Base-by-base conservation (phyloP, 768 basidiomycete species). In the Agrocybe chaxingu region DNA sequence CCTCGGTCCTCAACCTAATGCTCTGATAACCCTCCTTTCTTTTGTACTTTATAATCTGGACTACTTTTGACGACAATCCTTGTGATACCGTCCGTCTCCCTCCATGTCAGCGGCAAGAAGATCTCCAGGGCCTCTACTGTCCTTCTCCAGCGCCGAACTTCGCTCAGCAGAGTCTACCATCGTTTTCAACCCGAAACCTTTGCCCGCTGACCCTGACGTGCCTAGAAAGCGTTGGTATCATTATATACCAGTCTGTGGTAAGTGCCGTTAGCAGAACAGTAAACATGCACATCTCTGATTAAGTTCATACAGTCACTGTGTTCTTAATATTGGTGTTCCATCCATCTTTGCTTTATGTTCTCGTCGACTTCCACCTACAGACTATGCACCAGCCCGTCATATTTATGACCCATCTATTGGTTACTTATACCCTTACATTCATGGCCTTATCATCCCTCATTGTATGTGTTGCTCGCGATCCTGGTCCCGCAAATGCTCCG, bases 361-460 rank as follows among this genome's bases (percentile, higher is more conserved):
- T 91, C 31, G 73, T 85, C 50, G 76, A 82, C 54, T 85, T 86
- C 60, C 80, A 91, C 62, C 73, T 87, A 31, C 70, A 73, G 42
- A 79, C 78, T 8, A 66, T 82, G 7, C 68, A 79, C 43, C 67
- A 73, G 34, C 72, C 79, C 3, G 40, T 67, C 11, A 60, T 68
- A 34, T 84, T 86, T 56, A 45, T 69, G 9, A 57, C 71, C 0
- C 89, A 92, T 60, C 67, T 89, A 1, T 34, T 76, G n/a, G 62
- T 74, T 49, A 79, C 78, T 13, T 89, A 87, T 61, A 70, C 77
- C 40, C 74, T 92, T 35, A 80, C 82, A 1, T 85, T 92, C 62
- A 66, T 87, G 63, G 77, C 80, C 10, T 78, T 87, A 59, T 82
- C 80, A 6, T 88, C 89, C 11, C 79, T 92, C 55, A 82, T 89